Evolutionary conservation across 345 rosid genomes (phyloP).

Genomic region (Punica granatum): DNA sequence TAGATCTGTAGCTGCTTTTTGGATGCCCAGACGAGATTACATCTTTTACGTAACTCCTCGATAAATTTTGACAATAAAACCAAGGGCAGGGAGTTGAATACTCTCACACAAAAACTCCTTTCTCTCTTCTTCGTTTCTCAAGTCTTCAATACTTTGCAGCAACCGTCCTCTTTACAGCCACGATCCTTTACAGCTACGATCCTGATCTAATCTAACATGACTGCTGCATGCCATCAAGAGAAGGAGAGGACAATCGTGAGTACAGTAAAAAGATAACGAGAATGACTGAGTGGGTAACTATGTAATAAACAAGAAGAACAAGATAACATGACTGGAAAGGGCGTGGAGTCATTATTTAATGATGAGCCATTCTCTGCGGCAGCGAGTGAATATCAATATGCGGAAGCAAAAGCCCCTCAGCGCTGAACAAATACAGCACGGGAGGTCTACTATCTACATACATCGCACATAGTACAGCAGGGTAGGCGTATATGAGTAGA

Average conservation of each 20-base stretch:
- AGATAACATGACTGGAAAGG: background rate
- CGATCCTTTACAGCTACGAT: too few species aligned
- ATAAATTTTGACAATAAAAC: background rate
- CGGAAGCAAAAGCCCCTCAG: background rate
- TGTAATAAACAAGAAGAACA: background rate
- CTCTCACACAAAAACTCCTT: background rate
- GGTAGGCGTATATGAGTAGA: background rate
- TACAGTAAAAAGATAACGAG: background rate
- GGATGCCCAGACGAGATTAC: background rate
- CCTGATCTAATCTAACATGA: background rate
- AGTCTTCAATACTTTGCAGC: background rate
- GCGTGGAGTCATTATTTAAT: too few species aligned
- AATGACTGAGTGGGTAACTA: background rate
- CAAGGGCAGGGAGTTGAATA: background rate
- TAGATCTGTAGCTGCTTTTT: background rate
- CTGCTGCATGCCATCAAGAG: background rate
- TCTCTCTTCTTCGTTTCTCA: background rate
- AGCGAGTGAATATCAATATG: too few species aligned
- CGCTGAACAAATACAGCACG: background rate
- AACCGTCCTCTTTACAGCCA: background rate
- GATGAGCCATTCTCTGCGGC: too few species aligned
- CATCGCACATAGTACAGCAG: background rate
- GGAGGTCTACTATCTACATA: background rate
- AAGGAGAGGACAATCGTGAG: background rate
- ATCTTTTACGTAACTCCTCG: background rate